phyloP scores from a whole-genome alignment of 2,329 filamentous ascomycete genomes.

The Colletotrichum noveboracense region DNA sequence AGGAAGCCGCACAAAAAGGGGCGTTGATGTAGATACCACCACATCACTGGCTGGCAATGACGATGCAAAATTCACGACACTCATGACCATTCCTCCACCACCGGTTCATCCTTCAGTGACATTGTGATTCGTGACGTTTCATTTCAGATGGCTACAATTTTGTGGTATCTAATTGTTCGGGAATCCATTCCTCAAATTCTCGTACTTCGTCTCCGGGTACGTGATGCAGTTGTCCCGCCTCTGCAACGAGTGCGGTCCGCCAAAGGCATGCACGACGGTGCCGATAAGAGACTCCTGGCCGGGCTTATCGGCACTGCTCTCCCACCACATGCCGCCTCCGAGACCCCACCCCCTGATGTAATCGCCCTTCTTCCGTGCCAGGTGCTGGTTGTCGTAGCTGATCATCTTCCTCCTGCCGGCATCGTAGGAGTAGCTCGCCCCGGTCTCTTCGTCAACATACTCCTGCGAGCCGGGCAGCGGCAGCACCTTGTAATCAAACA shows the following conservation, averaged over 20 bases:
- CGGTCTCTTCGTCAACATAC: conserved; percentile 63
- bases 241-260: conserved; percentile 56
- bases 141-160: not conserved
- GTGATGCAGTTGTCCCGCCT: conserved; percentile 62
- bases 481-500: conserved; percentile 88
- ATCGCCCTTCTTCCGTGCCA: conserved; percentile 72
- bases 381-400: conserved; percentile 75
- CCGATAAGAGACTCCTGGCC: conserved; percentile 72
- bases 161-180: conserved; percentile 27
- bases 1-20: conserved; percentile 37
- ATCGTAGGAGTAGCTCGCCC: conserved; percentile 82
- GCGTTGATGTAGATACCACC: conserved; percentile 50
- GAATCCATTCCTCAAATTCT: conserved; percentile 69
- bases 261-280: conserved; percentile 65
- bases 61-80: conserved; percentile 22
- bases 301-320: conserved; percentile 78
- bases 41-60: conserved; percentile 27
- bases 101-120: not conserved
- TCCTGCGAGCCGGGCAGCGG: conserved; percentile 73
- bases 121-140: not conserved
- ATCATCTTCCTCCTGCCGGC: conserved; percentile 68
- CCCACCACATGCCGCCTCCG: conserved; percentile 98
- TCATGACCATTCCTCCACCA: conserved; percentile 10
- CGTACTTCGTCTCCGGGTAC: conserved; percentile 72
- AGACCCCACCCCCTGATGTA: conserved; percentile 72